These are phyloP conservation scores for Anacardium occidentale DNA, from an alignment of 345 rosid species.

Conservation along the genomic window DNA sequence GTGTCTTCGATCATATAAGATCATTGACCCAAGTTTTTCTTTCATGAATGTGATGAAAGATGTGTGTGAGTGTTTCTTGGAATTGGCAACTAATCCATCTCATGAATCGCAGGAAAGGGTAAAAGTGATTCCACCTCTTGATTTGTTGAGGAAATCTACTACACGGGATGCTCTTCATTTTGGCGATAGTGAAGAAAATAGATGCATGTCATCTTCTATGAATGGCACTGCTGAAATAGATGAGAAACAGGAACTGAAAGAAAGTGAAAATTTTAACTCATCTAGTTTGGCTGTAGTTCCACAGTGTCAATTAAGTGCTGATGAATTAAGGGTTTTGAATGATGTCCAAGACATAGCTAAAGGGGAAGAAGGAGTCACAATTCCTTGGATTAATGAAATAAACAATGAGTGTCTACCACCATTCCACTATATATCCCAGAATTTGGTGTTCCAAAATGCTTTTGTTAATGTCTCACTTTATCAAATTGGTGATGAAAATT, in stretches of 20 bases:
- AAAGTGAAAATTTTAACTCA: conserved; percentile 10
- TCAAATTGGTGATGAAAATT: conserved; percentile 47
- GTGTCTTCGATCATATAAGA: conserved; percentile 74
- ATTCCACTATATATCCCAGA: conserved; percentile 63
- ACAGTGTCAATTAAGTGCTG: conserved; percentile 42
- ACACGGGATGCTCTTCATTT: conserved; percentile 27
- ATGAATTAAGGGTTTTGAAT: conserved; percentile 50
- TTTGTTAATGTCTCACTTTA: conserved; percentile 56
- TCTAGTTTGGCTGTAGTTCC: conserved; percentile 49
- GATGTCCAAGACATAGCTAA: conserved; percentile 53
- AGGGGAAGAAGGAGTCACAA: conserved; percentile 66
- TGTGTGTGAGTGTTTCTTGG: conserved; percentile 77
- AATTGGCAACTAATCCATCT: conserved; percentile 55
- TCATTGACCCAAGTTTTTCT: conserved; percentile 73
- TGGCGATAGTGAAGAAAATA: conserved; percentile 22
- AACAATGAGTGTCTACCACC: conserved; percentile 51
- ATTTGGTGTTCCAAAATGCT: conserved; percentile 56
- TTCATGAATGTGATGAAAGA: conserved; percentile 63
- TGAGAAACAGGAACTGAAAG: conserved; percentile 19
- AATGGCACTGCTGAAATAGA: conserved; percentile 33
- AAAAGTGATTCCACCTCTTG: conserved; percentile 38
- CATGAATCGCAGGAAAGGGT: conserved; percentile 55
- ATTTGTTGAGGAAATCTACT: conserved; percentile 47
- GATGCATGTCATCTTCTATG: not conserved
- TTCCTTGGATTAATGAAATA: conserved; percentile 76